Base-by-base conservation (phyloP, 805 yeast genomes). In the Jamesozyma spencerorum region DNA sequence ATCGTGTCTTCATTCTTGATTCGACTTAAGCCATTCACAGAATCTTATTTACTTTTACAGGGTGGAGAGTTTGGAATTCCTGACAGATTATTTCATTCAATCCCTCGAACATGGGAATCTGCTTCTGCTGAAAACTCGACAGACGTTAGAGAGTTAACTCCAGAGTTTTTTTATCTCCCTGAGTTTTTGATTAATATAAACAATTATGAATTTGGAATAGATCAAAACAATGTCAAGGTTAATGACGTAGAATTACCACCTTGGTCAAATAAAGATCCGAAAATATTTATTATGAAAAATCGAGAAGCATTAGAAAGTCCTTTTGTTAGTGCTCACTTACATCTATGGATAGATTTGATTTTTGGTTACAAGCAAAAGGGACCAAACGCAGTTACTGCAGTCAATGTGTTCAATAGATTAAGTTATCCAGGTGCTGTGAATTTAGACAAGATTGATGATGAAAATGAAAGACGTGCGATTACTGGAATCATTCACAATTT, bases 11-110 rank as follows among this genome's bases (percentile, higher is more conserved):
- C 92, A 0, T 86, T 74, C 50, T 58, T 86, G 47, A 84, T 86
- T 30, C 67, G 96, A 37, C 50, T 86, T 19, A 74, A 79, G 46
- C 96, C 96, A 0, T 84, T 77, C 60, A 90, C 82, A 2, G 84
- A 82, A 39, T 80, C 94, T 0, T 85, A 82, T 52, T 60, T 85
- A 32, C 55, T 84, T 15, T 62, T 87, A 6, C 96, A 86, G 65
- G 95, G 92, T 11, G 95, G 95, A 0, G 79, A 75, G 41, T 85
- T 86, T 64, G 95, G 86, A 47, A 94, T 81, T 51, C 90, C 95
- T 0, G 95, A 86, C 54, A 62, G 96, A 40, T 58, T 85, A 8
- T 86, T 86, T 54, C 71, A 75, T 48, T 82, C 92, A 0, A 66
- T 86, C 22, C 74, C 70, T n/a, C 75, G 81, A 45, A 79, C 94